Conservation (phyloP, 2,329 filamentous ascomycete species). For the Verruconis gallopava region DNA sequence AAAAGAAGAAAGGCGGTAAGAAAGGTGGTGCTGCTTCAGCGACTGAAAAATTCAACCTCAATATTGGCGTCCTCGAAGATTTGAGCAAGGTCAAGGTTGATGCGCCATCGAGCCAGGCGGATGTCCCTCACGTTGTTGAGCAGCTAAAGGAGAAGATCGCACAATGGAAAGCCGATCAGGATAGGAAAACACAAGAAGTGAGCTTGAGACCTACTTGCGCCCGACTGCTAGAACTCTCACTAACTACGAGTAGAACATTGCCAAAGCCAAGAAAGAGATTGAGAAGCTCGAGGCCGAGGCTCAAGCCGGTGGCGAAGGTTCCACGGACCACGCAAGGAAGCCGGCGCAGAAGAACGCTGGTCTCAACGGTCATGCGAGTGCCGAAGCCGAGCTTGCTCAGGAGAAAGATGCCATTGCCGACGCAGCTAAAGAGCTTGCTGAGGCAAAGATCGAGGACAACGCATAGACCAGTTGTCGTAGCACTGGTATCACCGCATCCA, state of each 20-base stretch:
- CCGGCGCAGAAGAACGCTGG: constrained; percentile 36
- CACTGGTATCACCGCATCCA: too few relatives aligned
- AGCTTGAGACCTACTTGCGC: constrained; percentile 23
- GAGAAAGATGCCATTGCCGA: constrained; percentile 48
- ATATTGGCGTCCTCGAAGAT: constrained; percentile 83
- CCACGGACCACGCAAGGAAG: constrained; percentile 44
- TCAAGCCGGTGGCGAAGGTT: constrained; percentile 37
- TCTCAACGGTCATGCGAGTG: constrained; percentile 39
- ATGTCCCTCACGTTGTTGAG: constrained; percentile 67
- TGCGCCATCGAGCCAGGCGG: constrained; percentile 72
- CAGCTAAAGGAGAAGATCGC: constrained; percentile 87
- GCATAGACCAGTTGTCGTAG: too few relatives aligned
- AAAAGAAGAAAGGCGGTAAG: constrained; percentile 64
- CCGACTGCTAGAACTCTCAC: constrained; percentile 2
- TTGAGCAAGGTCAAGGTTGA: constrained; percentile 73
- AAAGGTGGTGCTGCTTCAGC: constrained; percentile 34
- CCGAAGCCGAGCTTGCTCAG: constrained; percentile 41
- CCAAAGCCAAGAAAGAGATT: constrained; percentile 92
- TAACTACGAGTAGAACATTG: constrained; percentile 59
- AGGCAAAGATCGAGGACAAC: constrained; percentile 45
- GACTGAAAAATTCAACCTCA: constrained; percentile 64
- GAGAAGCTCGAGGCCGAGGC: constrained; percentile 68
- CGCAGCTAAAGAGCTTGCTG: constrained; percentile 46
- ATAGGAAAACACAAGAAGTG: constrained; percentile 80
- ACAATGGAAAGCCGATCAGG: constrained; percentile 84